Evolutionary conservation across 306 rosid genomes (phyloP).

Genomic region (Vigna hirtella): DNA sequence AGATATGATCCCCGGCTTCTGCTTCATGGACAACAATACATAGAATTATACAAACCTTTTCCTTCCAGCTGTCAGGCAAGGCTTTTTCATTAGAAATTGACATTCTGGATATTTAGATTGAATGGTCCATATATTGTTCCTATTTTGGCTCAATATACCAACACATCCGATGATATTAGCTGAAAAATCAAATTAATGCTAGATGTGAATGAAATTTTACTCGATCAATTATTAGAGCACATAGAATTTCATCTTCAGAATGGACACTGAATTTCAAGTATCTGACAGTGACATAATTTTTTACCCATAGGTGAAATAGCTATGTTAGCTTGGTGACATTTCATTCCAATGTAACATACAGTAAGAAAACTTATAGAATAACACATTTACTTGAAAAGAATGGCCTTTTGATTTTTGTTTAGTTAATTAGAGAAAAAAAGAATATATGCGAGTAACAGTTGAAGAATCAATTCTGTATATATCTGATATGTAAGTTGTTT

Average conservation of each 20-base stretch:
- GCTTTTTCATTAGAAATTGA: constrained; percentile 45
- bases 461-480: constrained; percentile 7
- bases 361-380: background rate
- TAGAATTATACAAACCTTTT: constrained; percentile 83
- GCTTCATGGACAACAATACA: constrained; percentile 92
- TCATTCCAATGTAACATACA: constrained; percentile 16
- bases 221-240: background rate
- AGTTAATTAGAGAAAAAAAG: constrained; percentile 16
- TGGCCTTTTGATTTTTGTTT: constrained; percentile 19
- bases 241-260: constrained; percentile 11
- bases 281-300: constrained; percentile 15
- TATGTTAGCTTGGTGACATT: background rate
- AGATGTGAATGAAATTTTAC: constrained; percentile 30
- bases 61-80: constrained; percentile 82
- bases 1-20: constrained; percentile 90
- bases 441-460: constrained; percentile 1
- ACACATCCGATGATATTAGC: constrained; percentile 6
- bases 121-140: constrained; percentile 30
- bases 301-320: background rate
- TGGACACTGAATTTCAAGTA: constrained; percentile 14
- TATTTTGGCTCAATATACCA: background rate
- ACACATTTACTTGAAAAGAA: constrained; percentile 36
- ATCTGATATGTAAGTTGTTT: background rate
- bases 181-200: background rate
- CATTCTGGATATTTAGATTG: constrained; percentile 21